Base-by-base conservation (phyloP, 371 early-diverging fungal species). In the Vavraia culicis region DNA sequence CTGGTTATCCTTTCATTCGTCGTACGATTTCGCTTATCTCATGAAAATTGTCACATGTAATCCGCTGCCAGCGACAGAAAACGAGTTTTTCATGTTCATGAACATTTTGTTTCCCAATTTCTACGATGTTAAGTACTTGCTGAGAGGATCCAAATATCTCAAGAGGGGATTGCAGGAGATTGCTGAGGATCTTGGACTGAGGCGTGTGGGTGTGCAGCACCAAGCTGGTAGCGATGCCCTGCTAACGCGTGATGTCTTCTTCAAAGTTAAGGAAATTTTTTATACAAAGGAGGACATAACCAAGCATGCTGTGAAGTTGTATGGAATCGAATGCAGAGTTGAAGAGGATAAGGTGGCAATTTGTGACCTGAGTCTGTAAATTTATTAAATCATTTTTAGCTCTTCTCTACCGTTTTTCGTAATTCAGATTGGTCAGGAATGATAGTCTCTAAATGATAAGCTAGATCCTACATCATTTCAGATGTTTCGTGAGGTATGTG, bases 161-260 rank as follows among this genome's bases (percentile, higher is more conserved):
- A 89, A 88, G 64, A 89, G 91, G 39, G 99, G 99, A 0, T 70
- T 98, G 52, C 94, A 95, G 66, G 99, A 98, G 49, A 79, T 98
- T 41, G 90, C 95, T 1, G 88, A 89, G 67, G 88, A 87, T 54
- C 61, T 98, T 50, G 55, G 45, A 75, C 78, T 86, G 48, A 63
- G 78, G 45, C 74, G 99, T 40, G 79, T 88, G 42, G 99, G 99
- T 4, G 80, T 84, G 23, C 90, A 90, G 72, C 99, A 98, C 70
- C 99, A 98, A 68, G 99, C 99, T 22, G 99, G 99, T 11, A 85
- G 86, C 62, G 99, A 98, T 71, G 82, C 87, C 56, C 70, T 93
- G 42, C 66, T 95, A 53, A 98, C 99, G 4, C 78, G 80, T 19
- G 74, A 80, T 42, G 82, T 85, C 8, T 98, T 95, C 59, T 94